These are phyloP conservation scores for Mycena alexandri DNA, from an alignment of 768 basidiomycete species.

Conservation along the genomic window DNA sequence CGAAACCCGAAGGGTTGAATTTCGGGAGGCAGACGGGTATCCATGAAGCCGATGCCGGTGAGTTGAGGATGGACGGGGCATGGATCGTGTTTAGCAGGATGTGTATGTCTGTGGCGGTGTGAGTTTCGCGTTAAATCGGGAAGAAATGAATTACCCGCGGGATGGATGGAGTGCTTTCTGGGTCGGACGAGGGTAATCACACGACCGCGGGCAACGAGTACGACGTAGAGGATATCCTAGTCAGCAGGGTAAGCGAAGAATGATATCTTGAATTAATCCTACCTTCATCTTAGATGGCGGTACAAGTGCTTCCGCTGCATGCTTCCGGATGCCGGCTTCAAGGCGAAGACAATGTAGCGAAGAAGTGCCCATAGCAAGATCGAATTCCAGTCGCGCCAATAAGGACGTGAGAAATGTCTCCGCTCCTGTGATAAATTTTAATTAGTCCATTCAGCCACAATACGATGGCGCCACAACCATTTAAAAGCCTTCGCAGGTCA, in stretches of 20 bases:
- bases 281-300: conserved; percentile 87
- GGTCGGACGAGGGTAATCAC: conserved; percentile 92
- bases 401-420: conserved; percentile 85
- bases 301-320: conserved; percentile 84
- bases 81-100: conserved; percentile 92
- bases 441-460: conserved; percentile 5
- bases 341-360: conserved; percentile 86
- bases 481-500: conserved; percentile 82
- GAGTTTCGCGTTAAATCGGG: neutral
- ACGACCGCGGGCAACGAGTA: conserved; percentile 82
- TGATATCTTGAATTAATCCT: conserved; percentile 23
- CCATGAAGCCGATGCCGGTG: conserved; percentile 89
- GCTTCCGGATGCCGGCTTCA: conserved; percentile 75
- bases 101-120: conserved; percentile 76
- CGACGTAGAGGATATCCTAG: conserved; percentile 91
- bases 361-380: conserved; percentile 86
- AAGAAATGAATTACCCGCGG: conserved; percentile 68
- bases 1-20: conserved; percentile 90
- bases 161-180: conserved; percentile 94
- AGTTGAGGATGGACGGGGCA: conserved; percentile 82
- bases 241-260: neutral
- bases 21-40: conserved; percentile 96
- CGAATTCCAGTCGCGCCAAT: conserved; percentile 76
- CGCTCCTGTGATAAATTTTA: conserved; percentile 66
- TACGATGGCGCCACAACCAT: conserved; percentile 55